Base-by-base conservation (phyloP, 345 rosid genomes). In the Euphorbia peplus region DNA sequence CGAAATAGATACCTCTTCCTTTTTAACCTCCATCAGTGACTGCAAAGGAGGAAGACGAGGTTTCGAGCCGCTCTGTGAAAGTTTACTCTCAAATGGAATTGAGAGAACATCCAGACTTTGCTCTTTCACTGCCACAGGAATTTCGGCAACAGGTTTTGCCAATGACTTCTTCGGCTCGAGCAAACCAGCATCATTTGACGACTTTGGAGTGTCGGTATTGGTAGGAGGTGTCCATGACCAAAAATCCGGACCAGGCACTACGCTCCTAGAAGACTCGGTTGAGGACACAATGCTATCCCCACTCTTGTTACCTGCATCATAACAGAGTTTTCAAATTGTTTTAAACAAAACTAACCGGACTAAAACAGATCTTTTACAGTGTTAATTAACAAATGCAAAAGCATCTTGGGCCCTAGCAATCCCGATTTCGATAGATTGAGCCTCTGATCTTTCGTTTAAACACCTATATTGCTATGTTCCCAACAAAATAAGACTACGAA, bases 141-240 rank as follows among this genome's bases (percentile, higher is more conserved):
- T 84, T 25, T 74, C 28, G 14, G 68, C 71, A 47, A 74, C 25
- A n/a, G 84, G 82, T 79, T 56, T 65, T 14, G 57, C 68, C 3
- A 76, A 60, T 68, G 90, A 30, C 57, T 78, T 64, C 19, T 39
- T 68, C 39, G 76, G 74, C 51, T 64, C 58, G 75, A 56, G 75
- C 74, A 81, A 57, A 24, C 73, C 74, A 4, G 8, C 47, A 59
- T 39, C 74, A 69, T 42, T 71, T 7, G 72, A 55, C 62, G 30
- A 76, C 22, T 62, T 51, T 25, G 75, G 84, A 32, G 60, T 72
- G 15, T 46, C 77, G 42, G 75, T 67, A 76, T 46, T 76, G 42
- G 75, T 65, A 76, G 92, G 88, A 61, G 97, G 98, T 1, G 87
- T 66, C 98, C 98, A 89, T 9, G 96, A 87, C 98, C 97, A 93